A percentile compares a stretch with the other conserved stretches of the same genome.
These are phyloP conservation scores for Colletotrichum tanaceti DNA, from an alignment of 2,329 filamentous ascomycete species.

Conservation along the genomic window DNA sequence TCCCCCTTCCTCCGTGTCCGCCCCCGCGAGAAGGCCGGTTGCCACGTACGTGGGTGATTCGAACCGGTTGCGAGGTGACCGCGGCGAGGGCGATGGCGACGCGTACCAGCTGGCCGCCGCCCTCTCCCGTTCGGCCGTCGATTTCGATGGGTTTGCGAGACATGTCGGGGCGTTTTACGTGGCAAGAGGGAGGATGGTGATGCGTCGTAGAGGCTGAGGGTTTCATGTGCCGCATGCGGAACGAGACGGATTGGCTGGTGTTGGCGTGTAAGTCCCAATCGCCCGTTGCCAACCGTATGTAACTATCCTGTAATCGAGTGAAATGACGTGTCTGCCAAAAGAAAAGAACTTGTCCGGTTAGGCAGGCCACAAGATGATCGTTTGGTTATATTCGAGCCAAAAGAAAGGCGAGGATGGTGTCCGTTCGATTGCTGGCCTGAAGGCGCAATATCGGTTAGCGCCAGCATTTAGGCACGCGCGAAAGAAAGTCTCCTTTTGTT, in stretches of 20 bases:
- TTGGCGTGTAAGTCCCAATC: neutral
- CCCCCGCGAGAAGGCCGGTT: constrained; percentile 55
- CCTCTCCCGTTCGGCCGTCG: constrained; percentile 69
- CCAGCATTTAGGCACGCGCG: neutral
- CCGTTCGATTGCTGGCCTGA: no score
- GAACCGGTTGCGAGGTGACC: constrained; percentile 64
- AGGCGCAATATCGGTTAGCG: neutral
- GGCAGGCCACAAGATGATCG: no score
- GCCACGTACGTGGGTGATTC: constrained; percentile 66
- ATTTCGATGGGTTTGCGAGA: constrained; percentile 56
- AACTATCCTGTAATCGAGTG: no score
- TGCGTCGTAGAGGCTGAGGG: neutral
- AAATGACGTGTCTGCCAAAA: neutral
- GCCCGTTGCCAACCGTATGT: neutral
- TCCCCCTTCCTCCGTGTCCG: constrained; percentile 45
- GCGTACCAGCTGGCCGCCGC: constrained; percentile 71
- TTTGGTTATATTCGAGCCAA: neutral
- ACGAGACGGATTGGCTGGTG: neutral
- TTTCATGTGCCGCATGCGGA: neutral
- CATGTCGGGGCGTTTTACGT: neutral
- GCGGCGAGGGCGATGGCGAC: constrained; percentile 67
- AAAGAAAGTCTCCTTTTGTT: no score
- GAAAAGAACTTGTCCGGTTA: no score
- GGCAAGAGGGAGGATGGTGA: neutral
- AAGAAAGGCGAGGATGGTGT: neutral